Conservation (phyloP, 2,329 filamentous ascomycete species). For the Monilinia vaccinii-corymbosi region DNA sequence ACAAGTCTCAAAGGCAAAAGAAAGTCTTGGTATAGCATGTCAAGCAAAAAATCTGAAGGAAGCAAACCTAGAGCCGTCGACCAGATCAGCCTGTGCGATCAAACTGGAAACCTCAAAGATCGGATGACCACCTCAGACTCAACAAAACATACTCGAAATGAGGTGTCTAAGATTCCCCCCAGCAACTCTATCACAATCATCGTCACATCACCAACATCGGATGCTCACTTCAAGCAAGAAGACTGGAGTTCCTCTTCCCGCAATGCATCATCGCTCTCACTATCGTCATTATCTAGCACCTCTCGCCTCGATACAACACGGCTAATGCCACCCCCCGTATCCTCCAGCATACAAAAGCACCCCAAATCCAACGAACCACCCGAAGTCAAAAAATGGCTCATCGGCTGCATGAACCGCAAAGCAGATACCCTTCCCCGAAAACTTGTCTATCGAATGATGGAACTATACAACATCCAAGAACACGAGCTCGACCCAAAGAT, state of each 20-base stretch:
- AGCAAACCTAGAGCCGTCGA: neutral
- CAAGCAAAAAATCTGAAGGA: neutral
- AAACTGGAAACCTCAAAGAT: neutral
- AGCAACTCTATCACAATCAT: conserved; percentile 18
- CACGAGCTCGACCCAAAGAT: conserved; percentile 16
- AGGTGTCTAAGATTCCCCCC: conserved; percentile 11
- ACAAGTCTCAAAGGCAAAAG: neutral
- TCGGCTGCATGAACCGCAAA: conserved; percentile 21
- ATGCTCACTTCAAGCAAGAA: conserved; percentile 9
- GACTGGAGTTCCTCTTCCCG: neutral
- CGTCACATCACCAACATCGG: conserved; percentile 22
- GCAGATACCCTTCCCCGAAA: conserved; percentile 18
- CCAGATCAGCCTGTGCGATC: neutral
- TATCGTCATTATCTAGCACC: neutral
- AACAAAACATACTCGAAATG: neutral
- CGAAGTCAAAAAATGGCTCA: conserved; percentile 21
- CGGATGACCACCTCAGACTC: neutral
- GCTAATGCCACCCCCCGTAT: conserved; percentile 19
- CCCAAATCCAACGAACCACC: conserved; percentile 18
- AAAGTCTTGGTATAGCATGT: neutral
- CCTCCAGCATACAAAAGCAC: conserved; percentile 1
- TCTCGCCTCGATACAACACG: conserved; percentile 9
- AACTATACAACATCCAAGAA: conserved; percentile 20
- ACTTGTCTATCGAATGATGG: conserved; percentile 19
- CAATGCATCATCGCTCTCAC: neutral